phyloP scores from a whole-genome alignment of 208 protist genomes.

The Trichomonas vaginalis region DNA sequence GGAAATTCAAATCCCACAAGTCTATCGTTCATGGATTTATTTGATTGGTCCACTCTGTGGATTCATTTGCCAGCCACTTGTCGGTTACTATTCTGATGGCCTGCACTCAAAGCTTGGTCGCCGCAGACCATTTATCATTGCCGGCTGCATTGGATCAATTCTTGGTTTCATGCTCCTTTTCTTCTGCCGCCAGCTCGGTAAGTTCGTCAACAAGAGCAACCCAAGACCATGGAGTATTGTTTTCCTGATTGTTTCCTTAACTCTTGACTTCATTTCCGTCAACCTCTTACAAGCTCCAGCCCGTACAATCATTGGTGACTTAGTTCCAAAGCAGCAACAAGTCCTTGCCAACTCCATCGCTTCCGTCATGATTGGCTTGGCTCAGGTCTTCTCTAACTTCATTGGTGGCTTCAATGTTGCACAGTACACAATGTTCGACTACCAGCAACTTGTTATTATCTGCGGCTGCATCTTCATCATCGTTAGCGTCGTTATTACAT shows the following conservation, averaged over 20 bases:
- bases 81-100: background rate
- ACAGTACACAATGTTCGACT: background rate
- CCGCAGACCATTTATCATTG: background rate
- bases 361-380: background rate
- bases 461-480: background rate
- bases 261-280: background rate
- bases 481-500: background rate
- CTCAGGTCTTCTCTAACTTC: background rate
- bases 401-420: background rate
- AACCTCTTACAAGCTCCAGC: background rate
- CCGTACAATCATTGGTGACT: background rate
- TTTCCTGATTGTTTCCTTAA: background rate
- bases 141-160: background rate
- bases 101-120: background rate
- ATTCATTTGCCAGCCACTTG: background rate
- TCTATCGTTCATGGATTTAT: background rate
- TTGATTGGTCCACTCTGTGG: background rate
- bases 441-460: background rate
- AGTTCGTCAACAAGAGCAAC: background rate
- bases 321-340: background rate
- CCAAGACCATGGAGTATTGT: background rate
- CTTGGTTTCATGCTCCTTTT: background rate
- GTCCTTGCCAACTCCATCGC: background rate
- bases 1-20: background rate
- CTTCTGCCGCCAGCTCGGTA: background rate